Percentiles rank a stretch among this genome's conserved stretches.
These are phyloP conservation scores for Chlamydomonas eustigma DNA, from an alignment of 139 green algal species.

Conservation along the genomic window DNA sequence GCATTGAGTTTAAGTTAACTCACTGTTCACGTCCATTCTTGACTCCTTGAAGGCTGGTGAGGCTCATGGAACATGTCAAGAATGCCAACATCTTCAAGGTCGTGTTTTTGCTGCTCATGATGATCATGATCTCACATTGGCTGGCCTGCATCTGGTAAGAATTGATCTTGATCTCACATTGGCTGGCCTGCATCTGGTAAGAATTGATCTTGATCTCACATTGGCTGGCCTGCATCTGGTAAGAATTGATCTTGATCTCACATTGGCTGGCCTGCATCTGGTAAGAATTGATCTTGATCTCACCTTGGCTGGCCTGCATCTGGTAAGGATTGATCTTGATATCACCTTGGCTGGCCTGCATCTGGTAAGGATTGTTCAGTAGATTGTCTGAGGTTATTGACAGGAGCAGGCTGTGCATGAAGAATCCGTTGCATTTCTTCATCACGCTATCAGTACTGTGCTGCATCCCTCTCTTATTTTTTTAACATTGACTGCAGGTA, in stretches of 20 bases:
- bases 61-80: slow-evolving; percentile 45
- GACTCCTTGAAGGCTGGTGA: slow-evolving; percentile 19
- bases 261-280: no score
- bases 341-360: no score
- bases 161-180: slow-evolving; percentile 41
- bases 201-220: slow-evolving; percentile 32
- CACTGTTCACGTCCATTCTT: background rate
- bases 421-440: background rate
- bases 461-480: background rate
- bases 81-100: slow-evolving; percentile 43
- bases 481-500: slow-evolving; percentile 24
- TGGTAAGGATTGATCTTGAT: no score
- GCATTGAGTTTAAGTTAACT: no score
- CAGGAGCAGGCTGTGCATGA: no score
- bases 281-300: no score
- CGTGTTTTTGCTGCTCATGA: slow-evolving; percentile 34
- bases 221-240: no score
- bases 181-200: slow-evolving; percentile 39
- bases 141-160: slow-evolving; percentile 39
- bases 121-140: slow-evolving; percentile 46
- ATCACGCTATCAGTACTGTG: background rate
- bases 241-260: no score
- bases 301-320: no score
- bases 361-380: no score
- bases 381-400: no score